Evolutionary conservation across 1,139 yeast genomes (phyloP).

Genomic region (Candida sp.): DNA sequence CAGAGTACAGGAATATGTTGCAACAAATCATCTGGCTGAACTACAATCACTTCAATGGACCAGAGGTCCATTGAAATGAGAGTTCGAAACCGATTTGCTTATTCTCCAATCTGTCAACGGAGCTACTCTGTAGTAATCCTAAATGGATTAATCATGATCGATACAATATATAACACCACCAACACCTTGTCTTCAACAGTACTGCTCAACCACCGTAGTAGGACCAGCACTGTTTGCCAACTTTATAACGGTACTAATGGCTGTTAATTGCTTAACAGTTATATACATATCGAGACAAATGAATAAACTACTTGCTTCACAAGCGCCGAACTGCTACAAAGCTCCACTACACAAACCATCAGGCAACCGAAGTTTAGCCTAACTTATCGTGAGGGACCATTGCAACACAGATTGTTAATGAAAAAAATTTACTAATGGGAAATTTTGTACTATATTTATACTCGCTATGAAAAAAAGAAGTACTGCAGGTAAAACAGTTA

Average conservation of each 20-base stretch:
- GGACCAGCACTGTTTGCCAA: constrained; percentile 37
- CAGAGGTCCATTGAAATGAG: constrained; percentile 26
- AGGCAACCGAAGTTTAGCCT: constrained; percentile 31
- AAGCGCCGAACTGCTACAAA: constrained; percentile 67
- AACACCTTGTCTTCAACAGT: constrained; percentile 18
- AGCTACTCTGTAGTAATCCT: constrained; percentile 67
- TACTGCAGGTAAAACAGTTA: constrained; percentile 1
- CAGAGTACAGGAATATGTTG: constrained; percentile 94
- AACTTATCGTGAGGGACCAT: constrained; percentile 31
- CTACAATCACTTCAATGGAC: constrained; percentile 39
- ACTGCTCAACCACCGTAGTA: constrained; percentile 56
- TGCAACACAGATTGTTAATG: constrained; percentile 50
- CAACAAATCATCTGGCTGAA: constrained; percentile 53
- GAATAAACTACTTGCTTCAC: constrained; percentile 51
- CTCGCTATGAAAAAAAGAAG: background rate
- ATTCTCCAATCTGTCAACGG: constrained; percentile 82
- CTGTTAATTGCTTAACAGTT: constrained; percentile 18
- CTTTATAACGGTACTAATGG: constrained; percentile 24
- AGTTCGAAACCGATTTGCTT: constrained; percentile 68
- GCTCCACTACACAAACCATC: constrained; percentile 29
- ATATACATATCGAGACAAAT: constrained; percentile 10
- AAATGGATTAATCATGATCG: constrained; percentile 13
- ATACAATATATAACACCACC: constrained; percentile 11
- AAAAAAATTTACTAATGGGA: background rate
- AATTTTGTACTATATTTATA: background rate